These are phyloP conservation scores for Durotheca rogersii DNA, from an alignment of 495 filamentous ascomycete genomes.

Conservation along the genomic window DNA sequence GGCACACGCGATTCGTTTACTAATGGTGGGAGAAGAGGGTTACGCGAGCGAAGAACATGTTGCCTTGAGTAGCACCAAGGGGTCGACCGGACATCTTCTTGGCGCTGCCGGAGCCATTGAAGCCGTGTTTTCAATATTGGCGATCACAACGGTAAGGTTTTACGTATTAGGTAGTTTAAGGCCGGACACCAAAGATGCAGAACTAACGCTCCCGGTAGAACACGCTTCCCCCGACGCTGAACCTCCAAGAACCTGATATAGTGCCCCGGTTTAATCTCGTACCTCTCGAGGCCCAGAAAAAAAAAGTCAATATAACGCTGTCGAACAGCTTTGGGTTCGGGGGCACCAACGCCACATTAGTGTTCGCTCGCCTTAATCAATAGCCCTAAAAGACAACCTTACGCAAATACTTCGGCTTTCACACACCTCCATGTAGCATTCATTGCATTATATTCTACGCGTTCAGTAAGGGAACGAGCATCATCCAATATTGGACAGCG, in stretches of 20 bases:
- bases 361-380: slow-evolving; percentile 55
- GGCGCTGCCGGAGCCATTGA: slow-evolving; percentile 90
- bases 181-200: background rate
- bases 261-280: slow-evolving; percentile 89
- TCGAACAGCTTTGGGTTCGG: slow-evolving; percentile 99
- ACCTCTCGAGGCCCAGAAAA: slow-evolving; percentile 66
- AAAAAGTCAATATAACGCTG: slow-evolving; percentile 70
- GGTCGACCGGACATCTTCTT: slow-evolving; percentile 87
- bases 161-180: background rate
- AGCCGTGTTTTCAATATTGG: slow-evolving; percentile 77
- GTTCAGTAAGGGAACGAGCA: too few species aligned
- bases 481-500: too few species aligned
- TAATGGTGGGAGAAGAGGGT: slow-evolving; percentile 76
- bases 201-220: slow-evolving; percentile 55
- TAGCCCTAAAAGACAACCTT: too few species aligned
- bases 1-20: slow-evolving; percentile 73
- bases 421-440: too few species aligned
- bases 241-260: slow-evolving; percentile 65
- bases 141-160: slow-evolving; percentile 68
- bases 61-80: slow-evolving; percentile 90
- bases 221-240: slow-evolving; percentile 82
- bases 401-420: too few species aligned
- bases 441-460: too few species aligned
- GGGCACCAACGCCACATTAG: slow-evolving; percentile 89
- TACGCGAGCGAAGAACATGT: slow-evolving; percentile 61